phyloP scores from a whole-genome alignment of 2,329 filamentous ascomycete species.

The Penicillium sclerotigenum region DNA sequence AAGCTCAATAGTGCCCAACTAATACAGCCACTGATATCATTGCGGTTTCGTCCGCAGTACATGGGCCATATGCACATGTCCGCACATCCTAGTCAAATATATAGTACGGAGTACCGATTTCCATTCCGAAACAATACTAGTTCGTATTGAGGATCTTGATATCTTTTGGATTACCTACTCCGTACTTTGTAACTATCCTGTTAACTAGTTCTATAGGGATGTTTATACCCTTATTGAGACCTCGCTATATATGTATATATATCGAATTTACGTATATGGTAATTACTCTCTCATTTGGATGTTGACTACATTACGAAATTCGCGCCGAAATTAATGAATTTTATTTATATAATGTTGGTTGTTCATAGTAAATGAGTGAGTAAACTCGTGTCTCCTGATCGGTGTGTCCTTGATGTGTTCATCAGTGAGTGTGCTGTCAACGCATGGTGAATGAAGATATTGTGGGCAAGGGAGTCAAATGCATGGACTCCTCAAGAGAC shows the following conservation, averaged over 20 bases:
- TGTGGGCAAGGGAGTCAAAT: not conserved
- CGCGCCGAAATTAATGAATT: not conserved
- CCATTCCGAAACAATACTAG: not conserved
- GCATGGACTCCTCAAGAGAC: not conserved
- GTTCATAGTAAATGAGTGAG: no score
- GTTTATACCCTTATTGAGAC: not conserved
- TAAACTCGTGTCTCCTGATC: no score
- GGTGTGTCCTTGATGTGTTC: not conserved
- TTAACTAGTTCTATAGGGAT: no score
- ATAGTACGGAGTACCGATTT: not conserved
- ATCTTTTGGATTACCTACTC: not conserved
- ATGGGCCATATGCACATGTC: not conserved
- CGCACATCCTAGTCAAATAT: not conserved
- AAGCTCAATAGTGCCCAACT: not conserved
- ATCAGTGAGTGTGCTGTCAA: no score
- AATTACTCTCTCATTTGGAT: no score
- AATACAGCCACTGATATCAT: slow-evolving; percentile 10
- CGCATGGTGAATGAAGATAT: not conserved
- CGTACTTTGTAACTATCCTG: no score
- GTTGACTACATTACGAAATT: not conserved
- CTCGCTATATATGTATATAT: not conserved
- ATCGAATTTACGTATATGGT: not conserved
- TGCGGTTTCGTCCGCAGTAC: not conserved
- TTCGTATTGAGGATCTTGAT: not conserved
- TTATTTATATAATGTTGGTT: not conserved